Conservation (phyloP, 2,329 filamentous ascomycete genomes). For the Epichloe gansuensis region DNA sequence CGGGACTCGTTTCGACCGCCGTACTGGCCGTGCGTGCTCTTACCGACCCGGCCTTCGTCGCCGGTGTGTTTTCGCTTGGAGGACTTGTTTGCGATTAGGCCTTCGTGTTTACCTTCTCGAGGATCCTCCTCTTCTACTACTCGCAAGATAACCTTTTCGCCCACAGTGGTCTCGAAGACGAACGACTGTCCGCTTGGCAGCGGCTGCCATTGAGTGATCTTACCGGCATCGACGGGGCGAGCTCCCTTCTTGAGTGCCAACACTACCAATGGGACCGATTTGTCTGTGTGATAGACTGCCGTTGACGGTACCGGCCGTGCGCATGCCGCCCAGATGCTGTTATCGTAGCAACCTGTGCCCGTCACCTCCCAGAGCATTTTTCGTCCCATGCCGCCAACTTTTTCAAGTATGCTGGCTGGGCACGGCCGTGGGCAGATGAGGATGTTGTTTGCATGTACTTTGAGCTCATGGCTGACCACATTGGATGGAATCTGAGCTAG, state of each 20-base stretch:
- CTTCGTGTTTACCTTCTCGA: constrained; percentile 50
- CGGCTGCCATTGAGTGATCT: constrained; percentile 74
- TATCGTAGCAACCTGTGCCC: constrained; percentile 60
- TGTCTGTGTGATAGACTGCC: constrained; percentile 65
- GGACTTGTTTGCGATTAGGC: constrained; percentile 45
- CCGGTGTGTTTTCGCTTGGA: constrained; percentile 46
- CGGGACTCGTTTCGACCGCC: constrained; percentile 29
- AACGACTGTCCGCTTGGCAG: constrained; percentile 57
- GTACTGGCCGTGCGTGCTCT: constrained; percentile 20
- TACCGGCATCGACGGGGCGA: constrained; percentile 64
- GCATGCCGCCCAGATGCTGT: constrained; percentile 76
- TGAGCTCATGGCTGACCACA: constrained; percentile 57
- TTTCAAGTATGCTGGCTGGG: constrained; percentile 58
- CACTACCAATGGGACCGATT: constrained; percentile 65
- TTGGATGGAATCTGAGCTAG: constrained; percentile 53
- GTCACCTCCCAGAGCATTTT: constrained; percentile 77
- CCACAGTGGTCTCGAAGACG: constrained; percentile 70
- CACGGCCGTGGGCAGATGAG: constrained; percentile 74
- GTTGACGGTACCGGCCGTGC: constrained; percentile 59
- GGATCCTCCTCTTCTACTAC: constrained; percentile 67
- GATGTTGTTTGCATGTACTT: constrained; percentile 77
- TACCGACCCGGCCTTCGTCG: constrained; percentile 28
- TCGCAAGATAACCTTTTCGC: constrained; percentile 72
- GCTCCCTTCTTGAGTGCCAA: constrained; percentile 66
- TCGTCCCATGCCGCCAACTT: constrained; percentile 75